Base-by-base conservation (phyloP, 306 rosid species). In the Malus sylvestris region DNA sequence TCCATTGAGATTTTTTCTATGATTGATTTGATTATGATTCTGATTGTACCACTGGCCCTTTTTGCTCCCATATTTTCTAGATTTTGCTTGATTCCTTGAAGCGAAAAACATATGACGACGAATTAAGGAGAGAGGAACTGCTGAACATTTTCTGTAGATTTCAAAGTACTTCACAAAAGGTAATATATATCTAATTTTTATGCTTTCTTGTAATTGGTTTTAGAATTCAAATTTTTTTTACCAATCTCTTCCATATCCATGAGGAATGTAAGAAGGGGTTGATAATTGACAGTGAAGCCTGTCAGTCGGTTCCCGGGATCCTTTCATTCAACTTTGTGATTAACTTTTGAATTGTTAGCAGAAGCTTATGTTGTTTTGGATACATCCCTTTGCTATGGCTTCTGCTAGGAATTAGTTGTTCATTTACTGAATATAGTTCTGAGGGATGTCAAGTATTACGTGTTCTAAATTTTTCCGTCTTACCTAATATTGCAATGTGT, bases 41-140 rank as follows among this genome's bases (percentile, higher is more conserved):
- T 72, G 78, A 63, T 69, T 84, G 57, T 82, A 19, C 35, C 63
- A 80, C 45, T 49, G 27, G 20, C 27, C 68, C 35, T 63, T 73
- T 59, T 52, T 52, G 20, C 62, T 73, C 44, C 55, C 55, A 3
- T 72, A 58, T 78, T 82, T 52, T 78, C 70, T 83, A 96, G 99
- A 87, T 96, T 83, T 86, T 96, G 81, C 88, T 91, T 81, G 99
- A 96, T 87, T 87, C 96, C 49, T 76, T 83, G 84, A 96, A 96
- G 87, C 90, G 87, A 73, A 93, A 92, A 91, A 83, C 96, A 49
- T 96, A 96, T 57, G 99, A 96, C 53, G 99, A 92, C 71, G 98
- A 89, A 77, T 87, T 92, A 81, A 91, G 98, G 88, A 91, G 92
- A 83, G 97, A 92, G 76, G 99, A 96, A 81, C 85, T 96, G 64